Evolutionary conservation across 2,329 filamentous ascomycete species (phyloP), one percentile per base, ranked within the genome.

Genomic region (Phialemoniopsis sp.): DNA sequence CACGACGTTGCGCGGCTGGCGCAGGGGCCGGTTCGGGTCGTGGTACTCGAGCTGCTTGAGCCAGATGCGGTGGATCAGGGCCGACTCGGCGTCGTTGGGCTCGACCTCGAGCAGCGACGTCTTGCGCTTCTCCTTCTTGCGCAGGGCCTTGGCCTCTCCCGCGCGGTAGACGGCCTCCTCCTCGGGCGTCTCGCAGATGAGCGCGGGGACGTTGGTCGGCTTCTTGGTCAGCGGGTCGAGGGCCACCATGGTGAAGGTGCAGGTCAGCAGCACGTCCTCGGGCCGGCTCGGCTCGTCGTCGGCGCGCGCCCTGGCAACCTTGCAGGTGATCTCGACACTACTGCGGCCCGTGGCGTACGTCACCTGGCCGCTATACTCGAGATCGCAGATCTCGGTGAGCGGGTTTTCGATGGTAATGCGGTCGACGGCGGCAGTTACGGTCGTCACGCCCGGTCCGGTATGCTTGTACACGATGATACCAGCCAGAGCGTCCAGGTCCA

Each of bases 401-500:
- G 85, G 84, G 43, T 86, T 77, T 35, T 85, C 76, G 48, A 89
- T 68, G 8, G 63, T 70, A 52, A 74, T 72, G 10, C 70, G 61
- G 43, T 73, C 70, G 13, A 74, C 49, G 2, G 70, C 70, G 0
- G 70, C 70, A 3, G 70, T 74, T 14, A 74, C 70, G 2, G 63
- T 68, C 0, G 68, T 72, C 13, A 70, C 52, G 71, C 72, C 39
- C 64, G 82, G 37, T 61, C 86, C 53, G 67, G 75, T 61, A 69
- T 81, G 66, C 46, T 84, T 86, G 60, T 89, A 83, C 14, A 86
- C 85, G 40, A 90, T 77, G 34, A 89, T 78, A 9, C 87, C 86
- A 1, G 85, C 85, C 8, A 90, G 63, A 0, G 86, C 86, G 60
- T 90, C 86, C 3, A 90, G 72, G 46, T 90, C 86, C 84, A 89